Evolutionary conservation across 345 rosid species (phyloP).

Genomic region (Eucalyptus pumila): DNA sequence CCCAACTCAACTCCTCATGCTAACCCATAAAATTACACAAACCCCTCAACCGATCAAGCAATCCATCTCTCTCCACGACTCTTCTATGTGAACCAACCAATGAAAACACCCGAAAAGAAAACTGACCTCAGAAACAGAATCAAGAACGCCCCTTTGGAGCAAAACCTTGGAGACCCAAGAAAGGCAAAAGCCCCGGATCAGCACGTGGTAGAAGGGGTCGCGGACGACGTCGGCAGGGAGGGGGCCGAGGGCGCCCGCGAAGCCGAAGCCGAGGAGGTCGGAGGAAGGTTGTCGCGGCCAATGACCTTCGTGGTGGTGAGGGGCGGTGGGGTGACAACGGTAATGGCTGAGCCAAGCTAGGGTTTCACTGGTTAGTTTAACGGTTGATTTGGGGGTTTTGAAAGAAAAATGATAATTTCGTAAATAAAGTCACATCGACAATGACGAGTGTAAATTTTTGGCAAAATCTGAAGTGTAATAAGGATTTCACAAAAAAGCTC

Average conservation of each 20-base stretch:
- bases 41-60: neutral
- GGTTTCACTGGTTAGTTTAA: neutral
- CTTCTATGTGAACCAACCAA: neutral
- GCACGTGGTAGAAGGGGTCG: slow-evolving; percentile 37
- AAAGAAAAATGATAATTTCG: neutral
- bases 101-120: neutral
- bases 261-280: neutral
- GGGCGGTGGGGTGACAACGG: neutral
- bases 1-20: neutral
- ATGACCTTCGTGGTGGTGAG: neutral
- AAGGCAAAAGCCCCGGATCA: slow-evolving; percentile 41
- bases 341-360: neutral
- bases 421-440: neutral
- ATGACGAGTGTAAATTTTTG: no score
- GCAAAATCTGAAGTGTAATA: no score
- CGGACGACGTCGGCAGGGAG: slow-evolving; percentile 27
- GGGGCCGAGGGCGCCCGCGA: slow-evolving; percentile 10
- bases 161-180: slow-evolving; percentile 35
- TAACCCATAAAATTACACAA: neutral
- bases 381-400: neutral
- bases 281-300: neutral
- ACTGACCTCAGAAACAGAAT: slow-evolving; percentile 50
- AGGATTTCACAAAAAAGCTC: no score
- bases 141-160: slow-evolving; percentile 26
- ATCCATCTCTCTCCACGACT: neutral